A percentile compares a stretch with the other conserved stretches of the same genome.
phyloP scores from a whole-genome alignment of 768 basidiomycete genomes.

The Lyophyllum atratum region DNA sequence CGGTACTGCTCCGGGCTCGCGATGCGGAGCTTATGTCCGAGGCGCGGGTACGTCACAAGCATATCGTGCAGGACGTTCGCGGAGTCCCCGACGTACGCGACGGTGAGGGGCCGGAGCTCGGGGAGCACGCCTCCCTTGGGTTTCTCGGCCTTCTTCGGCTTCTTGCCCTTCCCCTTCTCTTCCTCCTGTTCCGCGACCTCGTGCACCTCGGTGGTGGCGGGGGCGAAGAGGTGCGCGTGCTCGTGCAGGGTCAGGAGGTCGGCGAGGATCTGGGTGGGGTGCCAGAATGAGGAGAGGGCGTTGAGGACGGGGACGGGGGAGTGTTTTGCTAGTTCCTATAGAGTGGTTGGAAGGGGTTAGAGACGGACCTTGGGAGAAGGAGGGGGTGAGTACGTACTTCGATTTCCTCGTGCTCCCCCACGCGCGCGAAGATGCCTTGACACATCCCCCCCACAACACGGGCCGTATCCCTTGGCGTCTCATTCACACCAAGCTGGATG shows the following conservation, averaged over 20 bases:
- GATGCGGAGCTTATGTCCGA: slow-evolving; percentile 85
- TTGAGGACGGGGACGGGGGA: slow-evolving; percentile 95
- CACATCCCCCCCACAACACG: slow-evolving; percentile 93
- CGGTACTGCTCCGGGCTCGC: slow-evolving; percentile 80
- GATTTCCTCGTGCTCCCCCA: slow-evolving; percentile 89
- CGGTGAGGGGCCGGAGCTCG: slow-evolving; percentile 74
- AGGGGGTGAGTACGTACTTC: slow-evolving; percentile 53
- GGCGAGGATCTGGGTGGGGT: slow-evolving; percentile 94
- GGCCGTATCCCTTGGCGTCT: slow-evolving; percentile 80
- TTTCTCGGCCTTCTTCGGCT: slow-evolving; percentile 19
- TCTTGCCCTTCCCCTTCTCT: neutral
- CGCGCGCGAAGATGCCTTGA: slow-evolving; percentile 95
- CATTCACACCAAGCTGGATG: slow-evolving; percentile 96
- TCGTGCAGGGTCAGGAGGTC: slow-evolving; percentile 91
- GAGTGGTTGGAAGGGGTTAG: neutral
- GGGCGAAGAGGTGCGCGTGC: slow-evolving; percentile 55
- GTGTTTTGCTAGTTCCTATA: slow-evolving; percentile 84
- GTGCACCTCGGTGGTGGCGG: slow-evolving; percentile 13
- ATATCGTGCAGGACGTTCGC: slow-evolving; percentile 97
- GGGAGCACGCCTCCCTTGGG: slow-evolving; percentile 31
- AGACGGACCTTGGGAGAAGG: neutral
- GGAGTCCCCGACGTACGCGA: slow-evolving; percentile 93
- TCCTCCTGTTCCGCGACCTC: neutral
- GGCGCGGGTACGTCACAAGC: slow-evolving; percentile 90
- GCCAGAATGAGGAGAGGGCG: slow-evolving; percentile 94